Base-by-base conservation (phyloP, 2,329 filamentous ascomycete genomes). In the Colletotrichum sp. region DNA sequence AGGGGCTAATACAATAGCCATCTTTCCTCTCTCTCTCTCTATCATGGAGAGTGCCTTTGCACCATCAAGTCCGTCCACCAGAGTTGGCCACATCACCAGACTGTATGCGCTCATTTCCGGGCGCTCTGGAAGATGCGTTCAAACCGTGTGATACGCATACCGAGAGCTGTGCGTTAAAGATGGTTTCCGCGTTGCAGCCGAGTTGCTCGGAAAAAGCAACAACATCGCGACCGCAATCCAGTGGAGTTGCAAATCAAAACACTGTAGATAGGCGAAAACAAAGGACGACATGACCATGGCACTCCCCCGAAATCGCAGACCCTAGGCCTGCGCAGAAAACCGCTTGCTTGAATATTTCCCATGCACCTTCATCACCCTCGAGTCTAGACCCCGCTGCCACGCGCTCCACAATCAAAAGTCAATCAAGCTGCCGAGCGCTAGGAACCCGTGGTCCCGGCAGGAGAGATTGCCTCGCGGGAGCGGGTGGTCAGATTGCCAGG, bases 291-390 rank as follows among this genome's bases (percentile, higher is more conserved):
- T 3, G 11, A 49, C 5, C 44, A 49, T 49, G 6, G 16, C 16
- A 19, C 16, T 39, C 16, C 36, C 15, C 44, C 19, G 19, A 49
- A 12, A 49, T 22, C 44, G 44, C 39, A 44, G 5, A 44, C 8
- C 2, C 16, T 19, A 19, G 2, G 16, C 1, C 8, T 5, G 2
- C 8, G 8, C 8, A 39, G 36, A 19, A 11, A 39, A 0, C 0
- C 36, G 36, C 8, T 39, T 11, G 8, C 16, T 44, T 44, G 5
- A n/a, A 49, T 49, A 6, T 29, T 9, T 34, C n/a, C 4, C 8
- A 15, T 32, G 36, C 44, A 52, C 25, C 4, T n/a, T 19, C 2
- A 55, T 12, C 12, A n/a, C 44, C 8, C n/a, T 3, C 27, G 12
- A 13, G 25, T 59, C 27, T 34, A 49, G 44, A 49, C 19, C 44